phyloP scores from a whole-genome alignment of 352 stramenopile species.

The Phytophthora megakarya region DNA sequence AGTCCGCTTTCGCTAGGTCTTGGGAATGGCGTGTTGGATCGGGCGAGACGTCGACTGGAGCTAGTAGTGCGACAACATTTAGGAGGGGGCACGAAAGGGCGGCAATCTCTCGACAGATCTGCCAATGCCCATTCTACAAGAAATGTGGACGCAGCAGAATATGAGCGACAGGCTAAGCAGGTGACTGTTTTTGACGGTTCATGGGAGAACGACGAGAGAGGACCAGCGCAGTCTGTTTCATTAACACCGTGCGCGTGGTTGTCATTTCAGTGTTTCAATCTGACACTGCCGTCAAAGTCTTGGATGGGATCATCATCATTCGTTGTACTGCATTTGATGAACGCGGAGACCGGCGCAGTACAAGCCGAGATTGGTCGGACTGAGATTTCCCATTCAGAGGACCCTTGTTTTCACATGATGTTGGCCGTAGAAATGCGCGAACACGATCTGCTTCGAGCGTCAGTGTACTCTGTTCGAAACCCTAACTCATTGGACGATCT shows the following conservation, averaged over 20 bases:
- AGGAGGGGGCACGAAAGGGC: constrained; percentile 26
- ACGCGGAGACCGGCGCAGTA: constrained; percentile 44
- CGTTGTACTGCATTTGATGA: constrained; percentile 68
- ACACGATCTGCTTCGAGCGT: constrained; percentile 57
- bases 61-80: constrained; percentile 45
- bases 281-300: constrained; percentile 68
- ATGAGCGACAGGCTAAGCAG: constrained; percentile 21
- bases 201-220: constrained; percentile 18
- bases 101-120: constrained; percentile 7
- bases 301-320: constrained; percentile 55
- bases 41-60: constrained; percentile 47
- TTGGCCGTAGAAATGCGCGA: constrained; percentile 64
- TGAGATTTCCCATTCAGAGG: constrained; percentile 68
- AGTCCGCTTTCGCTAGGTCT: constrained; percentile 71
- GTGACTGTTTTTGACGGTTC: constrained; percentile 12
- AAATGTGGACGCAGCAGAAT: constrained; percentile 21
- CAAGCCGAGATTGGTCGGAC: constrained; percentile 73
- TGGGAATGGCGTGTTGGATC: constrained; percentile 55
- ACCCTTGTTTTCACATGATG: constrained; percentile 84
- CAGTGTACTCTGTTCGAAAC: constrained; percentile 74
- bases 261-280: constrained; percentile 85
- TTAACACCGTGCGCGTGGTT: constrained; percentile 58
- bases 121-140: constrained; percentile 4
- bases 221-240: constrained; percentile 8
- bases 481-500: constrained; percentile 61